Percentiles rank a stretch among this genome's conserved stretches.
phyloP scores from a whole-genome alignment of 208 protist species.

The Crithidia bombi region DNA sequence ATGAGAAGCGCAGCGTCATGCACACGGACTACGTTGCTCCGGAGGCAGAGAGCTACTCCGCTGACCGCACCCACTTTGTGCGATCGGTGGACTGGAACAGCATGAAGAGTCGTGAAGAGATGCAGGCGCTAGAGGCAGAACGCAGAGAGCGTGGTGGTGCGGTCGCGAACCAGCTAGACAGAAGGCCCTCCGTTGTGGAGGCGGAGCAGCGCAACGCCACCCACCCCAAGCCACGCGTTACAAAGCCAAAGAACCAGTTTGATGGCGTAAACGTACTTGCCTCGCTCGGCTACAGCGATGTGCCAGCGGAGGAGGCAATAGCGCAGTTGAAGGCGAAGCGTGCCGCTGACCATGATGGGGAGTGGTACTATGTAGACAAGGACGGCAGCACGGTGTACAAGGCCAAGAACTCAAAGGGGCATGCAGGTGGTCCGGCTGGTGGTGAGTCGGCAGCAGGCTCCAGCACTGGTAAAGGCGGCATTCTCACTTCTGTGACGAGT shows the following conservation, averaged over 20 bases:
- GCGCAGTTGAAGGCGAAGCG: conserved; percentile 57
- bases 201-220: conserved; percentile 21
- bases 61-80: conserved; percentile 73
- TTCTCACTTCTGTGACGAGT: conserved; percentile 37
- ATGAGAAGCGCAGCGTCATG: conserved; percentile 55
- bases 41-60: conserved; percentile 49
- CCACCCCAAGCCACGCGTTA: conserved; percentile 39
- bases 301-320: conserved; percentile 58
- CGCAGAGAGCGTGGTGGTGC: conserved; percentile 13
- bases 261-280: conserved; percentile 72
- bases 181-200: conserved; percentile 28
- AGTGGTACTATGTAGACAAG: conserved; percentile 73
- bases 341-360: conserved; percentile 38
- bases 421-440: neutral
- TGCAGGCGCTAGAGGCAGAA: conserved; percentile 37
- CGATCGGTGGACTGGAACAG: conserved; percentile 72
- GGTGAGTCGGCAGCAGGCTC: conserved; percentile 6
- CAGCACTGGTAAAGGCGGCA: conserved; percentile 26
- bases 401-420: conserved; percentile 41
- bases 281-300: conserved; percentile 56
- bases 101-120: conserved; percentile 45
- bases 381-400: conserved; percentile 84
- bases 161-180: conserved; percentile 14
- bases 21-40: conserved; percentile 68
- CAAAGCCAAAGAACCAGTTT: conserved; percentile 89